These are phyloP conservation scores for Sergeia podlipaevii DNA, from an alignment of 208 protist species.

Conservation along the genomic window DNA sequence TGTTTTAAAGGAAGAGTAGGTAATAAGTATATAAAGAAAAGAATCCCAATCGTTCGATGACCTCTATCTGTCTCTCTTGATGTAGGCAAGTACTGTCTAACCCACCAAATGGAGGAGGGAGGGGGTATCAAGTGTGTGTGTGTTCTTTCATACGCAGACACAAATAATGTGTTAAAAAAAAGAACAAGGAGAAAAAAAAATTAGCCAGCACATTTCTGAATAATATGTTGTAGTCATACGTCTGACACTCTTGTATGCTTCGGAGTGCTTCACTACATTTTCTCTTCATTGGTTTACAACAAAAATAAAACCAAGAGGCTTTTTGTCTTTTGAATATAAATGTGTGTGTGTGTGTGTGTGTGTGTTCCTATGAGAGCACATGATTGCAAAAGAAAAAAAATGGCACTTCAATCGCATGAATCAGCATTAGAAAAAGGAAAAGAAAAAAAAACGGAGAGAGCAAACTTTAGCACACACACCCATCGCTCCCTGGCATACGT, in stretches of 20 bases:
- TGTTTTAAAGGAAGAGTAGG: neutral
- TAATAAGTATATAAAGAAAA: neutral
- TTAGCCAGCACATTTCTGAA: neutral
- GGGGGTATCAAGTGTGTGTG: no score
- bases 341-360: no score
- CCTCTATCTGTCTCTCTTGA: no score
- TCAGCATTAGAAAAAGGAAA: neutral
- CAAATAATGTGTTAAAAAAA: slow-evolving; percentile 5
- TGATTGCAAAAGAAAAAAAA: neutral
- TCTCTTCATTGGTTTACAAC: neutral
- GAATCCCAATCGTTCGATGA: no score
- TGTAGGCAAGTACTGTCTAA: no score
- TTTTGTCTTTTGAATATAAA: no score
- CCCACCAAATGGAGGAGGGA: no score
- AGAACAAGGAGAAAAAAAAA: slow-evolving; percentile 3
- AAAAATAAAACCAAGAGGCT: no score
- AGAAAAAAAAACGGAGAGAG: neutral
- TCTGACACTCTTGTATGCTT: neutral
- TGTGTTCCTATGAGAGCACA: neutral
- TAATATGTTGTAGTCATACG: neutral
- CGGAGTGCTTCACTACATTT: neutral
- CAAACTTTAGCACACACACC: no score
- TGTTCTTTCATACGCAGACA: no score
- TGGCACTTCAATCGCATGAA: no score
- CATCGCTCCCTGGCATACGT: no score